These are phyloP conservation scores for Scytalidium lignicola DNA, from an alignment of 2,329 filamentous ascomycete species.

Conservation along the genomic window DNA sequence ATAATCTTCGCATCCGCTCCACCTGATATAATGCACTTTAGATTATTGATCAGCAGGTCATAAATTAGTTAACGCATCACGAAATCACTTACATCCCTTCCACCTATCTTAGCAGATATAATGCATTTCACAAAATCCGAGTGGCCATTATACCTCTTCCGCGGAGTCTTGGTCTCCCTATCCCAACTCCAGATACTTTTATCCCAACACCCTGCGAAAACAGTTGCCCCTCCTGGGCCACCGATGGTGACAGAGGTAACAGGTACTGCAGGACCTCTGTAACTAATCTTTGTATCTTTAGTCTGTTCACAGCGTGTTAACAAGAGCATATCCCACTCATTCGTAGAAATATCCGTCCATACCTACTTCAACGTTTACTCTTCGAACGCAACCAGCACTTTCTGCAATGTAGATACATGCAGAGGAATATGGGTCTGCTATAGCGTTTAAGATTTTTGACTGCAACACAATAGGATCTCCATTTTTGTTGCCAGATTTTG, in stretches of 20 bases:
- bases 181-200: constrained; percentile 87
- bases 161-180: constrained; percentile 47
- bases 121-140: constrained; percentile 88
- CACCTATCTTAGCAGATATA: constrained; percentile 54
- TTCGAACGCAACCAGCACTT: constrained; percentile 74
- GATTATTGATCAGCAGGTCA: constrained; percentile 6
- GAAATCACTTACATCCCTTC: constrained; percentile 42
- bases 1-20: constrained; percentile 76
- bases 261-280: constrained; percentile 72
- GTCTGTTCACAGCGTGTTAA: constrained; percentile 28
- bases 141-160: constrained; percentile 68
- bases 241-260: constrained; percentile 71
- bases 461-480: constrained; percentile 75
- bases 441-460: constrained; percentile 78
- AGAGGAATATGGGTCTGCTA: constrained; percentile 59
- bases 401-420: constrained; percentile 72
- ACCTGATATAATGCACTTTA: constrained; percentile 59
- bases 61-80: background rate
- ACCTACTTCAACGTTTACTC: constrained; percentile 71
- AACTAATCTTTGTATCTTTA: constrained; percentile 43
- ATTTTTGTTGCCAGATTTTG: constrained; percentile 69
- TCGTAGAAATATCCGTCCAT: constrained; percentile 7
- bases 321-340: constrained; percentile 4
- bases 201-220: constrained; percentile 94
- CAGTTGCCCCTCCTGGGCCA: constrained; percentile 45